phyloP scores from a whole-genome alignment of 305 asterid genomes.

The Solanum aculeatissimum region DNA sequence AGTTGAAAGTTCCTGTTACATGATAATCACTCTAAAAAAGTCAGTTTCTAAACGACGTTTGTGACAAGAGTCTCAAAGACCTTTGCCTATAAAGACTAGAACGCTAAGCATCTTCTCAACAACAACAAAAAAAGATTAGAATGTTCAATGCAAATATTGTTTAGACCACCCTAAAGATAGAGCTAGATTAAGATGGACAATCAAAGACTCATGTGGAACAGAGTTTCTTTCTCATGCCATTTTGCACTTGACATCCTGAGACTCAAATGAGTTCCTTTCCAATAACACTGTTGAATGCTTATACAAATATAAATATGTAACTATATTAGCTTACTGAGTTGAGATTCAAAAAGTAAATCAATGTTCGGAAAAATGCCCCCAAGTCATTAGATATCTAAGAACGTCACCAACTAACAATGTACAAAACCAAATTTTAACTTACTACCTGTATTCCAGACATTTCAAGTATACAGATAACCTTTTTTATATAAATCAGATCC shows the following conservation, averaged over 20 bases:
- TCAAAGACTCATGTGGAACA: neutral
- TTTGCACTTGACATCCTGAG: neutral
- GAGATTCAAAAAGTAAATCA: neutral
- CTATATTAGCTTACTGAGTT: neutral
- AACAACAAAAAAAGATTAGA: neutral
- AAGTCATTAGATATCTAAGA: neutral
- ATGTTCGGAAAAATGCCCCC: neutral
- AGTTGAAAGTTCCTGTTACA: conserved; percentile 72
- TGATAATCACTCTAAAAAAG: conserved; percentile 41
- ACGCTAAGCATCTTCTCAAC: neutral
- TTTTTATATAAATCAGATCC: neutral
- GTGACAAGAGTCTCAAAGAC: conserved; percentile 8
- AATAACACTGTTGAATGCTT: neutral
- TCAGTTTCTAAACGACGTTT: conserved; percentile 24
- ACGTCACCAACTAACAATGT: neutral
- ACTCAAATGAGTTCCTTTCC: neutral
- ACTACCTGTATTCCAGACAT: neutral
- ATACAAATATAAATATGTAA: neutral
- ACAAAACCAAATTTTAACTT: neutral
- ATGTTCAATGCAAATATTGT: neutral
- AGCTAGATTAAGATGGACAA: neutral
- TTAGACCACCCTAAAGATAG: neutral
- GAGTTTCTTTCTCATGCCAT: neutral
- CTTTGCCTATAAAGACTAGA: conserved; percentile 1
- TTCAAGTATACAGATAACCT: neutral